A percentile compares a stretch with the other conserved stretches of the same genome.
Evolutionary conservation across 768 basidiomycete species (phyloP).

Genomic region (Mycena kentingensis): DNA sequence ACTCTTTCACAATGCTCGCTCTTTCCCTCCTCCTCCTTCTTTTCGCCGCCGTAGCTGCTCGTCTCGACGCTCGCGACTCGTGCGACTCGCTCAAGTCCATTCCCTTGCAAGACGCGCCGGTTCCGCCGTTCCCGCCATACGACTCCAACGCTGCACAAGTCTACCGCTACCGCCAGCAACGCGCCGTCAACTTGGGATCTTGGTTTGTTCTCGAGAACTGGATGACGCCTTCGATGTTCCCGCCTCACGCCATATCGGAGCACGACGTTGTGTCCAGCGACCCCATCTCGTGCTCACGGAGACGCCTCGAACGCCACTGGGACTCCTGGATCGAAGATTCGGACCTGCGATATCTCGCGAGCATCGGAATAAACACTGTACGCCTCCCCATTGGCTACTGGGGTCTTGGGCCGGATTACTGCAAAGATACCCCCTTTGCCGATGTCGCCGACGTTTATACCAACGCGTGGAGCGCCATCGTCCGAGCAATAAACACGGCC

Average conservation of each 20-base stretch:
- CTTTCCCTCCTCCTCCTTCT: background rate
- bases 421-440: constrained; percentile 68
- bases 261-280: constrained; percentile 66
- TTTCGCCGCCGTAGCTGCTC: background rate
- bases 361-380: constrained; percentile 69
- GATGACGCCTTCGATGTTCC: constrained; percentile 72
- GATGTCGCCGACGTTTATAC: constrained; percentile 51
- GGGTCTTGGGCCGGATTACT: constrained; percentile 56
- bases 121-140: constrained; percentile 48
- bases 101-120: constrained; percentile 10
- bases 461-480: constrained; percentile 69
- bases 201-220: constrained; percentile 76
- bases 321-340: constrained; percentile 66
- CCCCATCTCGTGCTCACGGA: constrained; percentile 43
- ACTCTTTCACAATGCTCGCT: background rate
- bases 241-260: constrained; percentile 58
- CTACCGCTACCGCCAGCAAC: constrained; percentile 64
- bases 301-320: constrained; percentile 71
- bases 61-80: background rate
- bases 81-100: constrained; percentile 2
- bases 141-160: constrained; percentile 51
- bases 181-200: constrained; percentile 65
- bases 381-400: constrained; percentile 66
- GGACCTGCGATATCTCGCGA: constrained; percentile 69
- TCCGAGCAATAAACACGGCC: constrained; percentile 64